Percentiles rank a stretch among this genome's conserved stretches.
phyloP scores from a whole-genome alignment of 2,329 filamentous ascomycete species.

The Colletotrichum incanum region DNA sequence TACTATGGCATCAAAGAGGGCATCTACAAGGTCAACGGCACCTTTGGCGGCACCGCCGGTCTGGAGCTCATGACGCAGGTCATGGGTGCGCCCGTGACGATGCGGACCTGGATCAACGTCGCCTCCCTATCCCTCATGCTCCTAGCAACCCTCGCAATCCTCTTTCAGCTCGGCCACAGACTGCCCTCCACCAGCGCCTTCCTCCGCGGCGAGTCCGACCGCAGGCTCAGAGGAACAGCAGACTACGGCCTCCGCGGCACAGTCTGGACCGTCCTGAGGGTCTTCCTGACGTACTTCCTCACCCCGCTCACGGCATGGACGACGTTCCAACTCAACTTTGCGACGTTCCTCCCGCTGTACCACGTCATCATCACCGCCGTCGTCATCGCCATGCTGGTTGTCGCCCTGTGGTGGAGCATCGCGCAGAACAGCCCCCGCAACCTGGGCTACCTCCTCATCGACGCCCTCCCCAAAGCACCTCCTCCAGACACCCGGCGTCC shows the following conservation, averaged over 20 bases:
- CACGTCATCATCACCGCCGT: too few species aligned
- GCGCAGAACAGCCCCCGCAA: constrained; percentile 51
- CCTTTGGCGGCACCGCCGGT: constrained; percentile 70
- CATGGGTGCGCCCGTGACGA: constrained; percentile 73
- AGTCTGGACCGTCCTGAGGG: constrained; percentile 70
- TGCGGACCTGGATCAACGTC: constrained; percentile 80
- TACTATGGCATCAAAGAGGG: constrained; percentile 61
- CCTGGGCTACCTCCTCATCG: constrained; percentile 51
- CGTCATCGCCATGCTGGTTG: too few species aligned
- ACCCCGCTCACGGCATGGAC: constrained; percentile 68
- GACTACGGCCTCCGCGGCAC: constrained; percentile 47
- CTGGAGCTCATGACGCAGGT: constrained; percentile 78
- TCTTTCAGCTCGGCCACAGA: background rate
- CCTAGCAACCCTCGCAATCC: background rate
- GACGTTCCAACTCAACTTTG: too few species aligned
- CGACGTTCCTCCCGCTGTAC: too few species aligned
- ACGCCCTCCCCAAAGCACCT: constrained; percentile 69
- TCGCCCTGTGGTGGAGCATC: too few species aligned
- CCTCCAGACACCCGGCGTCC: background rate
- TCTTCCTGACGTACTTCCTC: constrained; percentile 83
- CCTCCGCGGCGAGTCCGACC: background rate
- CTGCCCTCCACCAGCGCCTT: background rate
- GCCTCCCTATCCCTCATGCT: constrained; percentile 72
- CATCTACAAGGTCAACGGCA: constrained; percentile 77
- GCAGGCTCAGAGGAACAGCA: background rate